phyloP scores from a whole-genome alignment of 176 grass and related monocot genomes.

The Guadua angustifolia region DNA sequence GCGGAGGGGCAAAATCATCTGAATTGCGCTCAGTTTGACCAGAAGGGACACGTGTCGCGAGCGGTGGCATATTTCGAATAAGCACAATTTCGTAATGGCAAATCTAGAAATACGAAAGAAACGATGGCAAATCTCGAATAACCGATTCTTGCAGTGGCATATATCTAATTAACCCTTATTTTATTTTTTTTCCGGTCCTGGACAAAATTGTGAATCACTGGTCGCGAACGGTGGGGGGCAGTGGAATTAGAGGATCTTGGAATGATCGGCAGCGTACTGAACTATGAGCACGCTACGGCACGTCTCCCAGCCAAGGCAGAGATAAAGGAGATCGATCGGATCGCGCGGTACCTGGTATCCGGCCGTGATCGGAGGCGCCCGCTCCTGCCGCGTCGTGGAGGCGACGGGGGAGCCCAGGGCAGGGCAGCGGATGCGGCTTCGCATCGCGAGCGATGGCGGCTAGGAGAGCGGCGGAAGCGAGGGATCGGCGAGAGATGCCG shows the following conservation, averaged over 20 bases:
- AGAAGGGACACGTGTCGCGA: too few species aligned
- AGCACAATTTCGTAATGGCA: too few species aligned
- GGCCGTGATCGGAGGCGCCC: not conserved
- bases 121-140: too few species aligned
- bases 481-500: not conserved
- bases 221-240: not conserved
- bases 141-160: too few species aligned
- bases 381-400: constrained; percentile 32
- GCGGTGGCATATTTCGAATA: too few species aligned
- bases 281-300: not conserved
- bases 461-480: not conserved
- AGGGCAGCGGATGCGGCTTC: not conserved
- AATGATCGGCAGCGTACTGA: not conserved
- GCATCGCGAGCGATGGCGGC: not conserved
- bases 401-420: constrained; percentile 21
- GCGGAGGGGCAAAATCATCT: too few species aligned
- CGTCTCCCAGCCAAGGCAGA: not conserved
- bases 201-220: not conserved
- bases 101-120: too few species aligned
- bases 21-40: too few species aligned
- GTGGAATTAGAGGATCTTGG: not conserved
- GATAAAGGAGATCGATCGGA: not conserved
- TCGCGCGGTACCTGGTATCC: constrained; percentile 20
- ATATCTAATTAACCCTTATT: too few species aligned
- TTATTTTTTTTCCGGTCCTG: too few species aligned